Conservation (phyloP, 805 yeast genomes). For the Candida ponderosae region DNA sequence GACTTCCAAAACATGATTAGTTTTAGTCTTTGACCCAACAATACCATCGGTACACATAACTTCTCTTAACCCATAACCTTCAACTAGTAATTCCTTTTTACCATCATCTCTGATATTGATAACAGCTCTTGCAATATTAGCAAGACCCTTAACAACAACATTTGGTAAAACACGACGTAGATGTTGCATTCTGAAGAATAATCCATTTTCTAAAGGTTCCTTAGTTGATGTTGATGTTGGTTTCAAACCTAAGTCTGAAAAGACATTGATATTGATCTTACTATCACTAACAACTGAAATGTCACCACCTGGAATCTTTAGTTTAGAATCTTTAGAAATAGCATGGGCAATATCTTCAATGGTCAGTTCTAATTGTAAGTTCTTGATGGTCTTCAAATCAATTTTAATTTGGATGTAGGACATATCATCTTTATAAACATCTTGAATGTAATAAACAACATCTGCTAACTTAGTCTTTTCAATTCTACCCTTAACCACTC, state of each 20-base stretch:
- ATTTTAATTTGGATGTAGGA: constrained; percentile 77
- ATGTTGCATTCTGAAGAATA: constrained; percentile 85
- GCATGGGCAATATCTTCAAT: constrained; percentile 84
- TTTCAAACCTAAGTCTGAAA: constrained; percentile 32
- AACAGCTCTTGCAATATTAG: constrained; percentile 91
- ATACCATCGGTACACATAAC: constrained; percentile 99
- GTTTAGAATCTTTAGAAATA: constrained; percentile 75
- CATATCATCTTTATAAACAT: constrained; percentile 75
- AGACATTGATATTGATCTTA: constrained; percentile 57
- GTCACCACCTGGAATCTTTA: constrained; percentile 71
- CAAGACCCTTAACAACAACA: constrained; percentile 87
- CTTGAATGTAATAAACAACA: constrained; percentile 85
- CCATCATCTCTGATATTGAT: constrained; percentile 85
- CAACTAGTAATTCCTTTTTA: constrained; percentile 86
- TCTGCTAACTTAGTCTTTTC: constrained; percentile 88
- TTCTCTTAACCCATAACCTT: constrained; percentile 93
- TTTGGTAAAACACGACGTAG: constrained; percentile 78
- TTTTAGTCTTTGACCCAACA: constrained; percentile 74
- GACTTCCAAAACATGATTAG: constrained; percentile 91
- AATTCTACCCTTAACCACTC: constrained; percentile 95
- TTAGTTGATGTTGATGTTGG: constrained; percentile 34
- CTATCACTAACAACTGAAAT: constrained; percentile 60
- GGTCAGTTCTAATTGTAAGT: constrained; percentile 80
- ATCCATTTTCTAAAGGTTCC: constrained; percentile 33
- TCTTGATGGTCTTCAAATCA: constrained; percentile 79